phyloP scores from a whole-genome alignment of 495 filamentous ascomycete species.

The Ascobolus immersus region DNA sequence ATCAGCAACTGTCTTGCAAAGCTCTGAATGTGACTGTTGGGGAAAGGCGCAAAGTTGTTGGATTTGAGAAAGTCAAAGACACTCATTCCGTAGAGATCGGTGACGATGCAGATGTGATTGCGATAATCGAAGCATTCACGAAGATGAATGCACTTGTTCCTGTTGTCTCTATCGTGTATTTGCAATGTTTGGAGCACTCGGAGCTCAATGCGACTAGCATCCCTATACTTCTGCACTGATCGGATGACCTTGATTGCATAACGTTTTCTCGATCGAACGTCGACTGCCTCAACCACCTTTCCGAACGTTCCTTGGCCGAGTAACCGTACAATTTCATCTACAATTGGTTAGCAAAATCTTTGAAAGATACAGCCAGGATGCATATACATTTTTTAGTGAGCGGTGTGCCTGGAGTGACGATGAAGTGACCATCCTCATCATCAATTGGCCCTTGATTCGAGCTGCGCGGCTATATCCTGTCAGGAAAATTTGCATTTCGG shows the following conservation, averaged over 20 bases:
- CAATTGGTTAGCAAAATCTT: no score
- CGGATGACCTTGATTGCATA: conserved; percentile 96
- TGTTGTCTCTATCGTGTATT: conserved; percentile 70
- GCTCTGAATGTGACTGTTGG: conserved; percentile 94
- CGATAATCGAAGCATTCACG: conserved; percentile 94
- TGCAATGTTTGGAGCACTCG: conserved; percentile 74
- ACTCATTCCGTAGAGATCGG: conserved; percentile 81
- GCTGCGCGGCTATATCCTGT: conserved; percentile 18
- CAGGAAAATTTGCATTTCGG: no score
- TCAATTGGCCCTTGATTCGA: conserved; percentile 47
- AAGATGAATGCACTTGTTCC: conserved; percentile 90
- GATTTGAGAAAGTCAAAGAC: conserved; percentile 96
- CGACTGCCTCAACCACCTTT: conserved; percentile 83
- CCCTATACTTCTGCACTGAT: conserved; percentile 91
- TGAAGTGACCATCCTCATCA: conserved; percentile 90
- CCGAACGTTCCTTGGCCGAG: conserved; percentile 95
- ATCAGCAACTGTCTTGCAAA: conserved; percentile 90
- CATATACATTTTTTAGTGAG: conserved; percentile 73
- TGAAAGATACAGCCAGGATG: background rate
- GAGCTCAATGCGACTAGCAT: conserved; percentile 88
- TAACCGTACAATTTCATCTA: conserved; percentile 66
- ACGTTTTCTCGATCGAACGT: conserved; percentile 43
- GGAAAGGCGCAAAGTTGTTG: conserved; percentile 85
- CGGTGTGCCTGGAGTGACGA: conserved; percentile 57
- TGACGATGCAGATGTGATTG: conserved; percentile 97